Conservation (phyloP, 495 filamentous ascomycete species). For the Glonium stellatum region DNA sequence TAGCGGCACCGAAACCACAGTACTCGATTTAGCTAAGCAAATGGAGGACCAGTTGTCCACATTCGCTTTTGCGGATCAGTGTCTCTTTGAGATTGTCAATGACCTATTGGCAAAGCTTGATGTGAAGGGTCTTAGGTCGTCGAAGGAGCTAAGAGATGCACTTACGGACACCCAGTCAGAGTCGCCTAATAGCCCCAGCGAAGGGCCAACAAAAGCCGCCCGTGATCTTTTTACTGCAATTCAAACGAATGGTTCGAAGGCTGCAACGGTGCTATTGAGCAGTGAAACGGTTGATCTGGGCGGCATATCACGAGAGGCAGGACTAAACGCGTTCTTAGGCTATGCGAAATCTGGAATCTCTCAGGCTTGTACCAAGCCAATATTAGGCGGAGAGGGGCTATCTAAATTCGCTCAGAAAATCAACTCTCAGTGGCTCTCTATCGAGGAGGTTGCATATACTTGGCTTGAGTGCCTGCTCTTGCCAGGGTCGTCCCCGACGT, state of each 20-base stretch:
- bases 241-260: slow-evolving; percentile 9
- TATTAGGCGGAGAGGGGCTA: slow-evolving; percentile 24
- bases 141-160: slow-evolving; percentile 19
- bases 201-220: slow-evolving; percentile 14
- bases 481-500: slow-evolving; percentile 9
- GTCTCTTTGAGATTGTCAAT: slow-evolving; percentile 63
- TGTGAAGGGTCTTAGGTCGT: slow-evolving; percentile 43
- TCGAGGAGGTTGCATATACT: slow-evolving; percentile 31
- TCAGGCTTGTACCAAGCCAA: slow-evolving; percentile 21
- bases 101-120: slow-evolving; percentile 61
- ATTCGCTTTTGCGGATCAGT: slow-evolving; percentile 64
- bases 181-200: background rate
- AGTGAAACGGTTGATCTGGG: slow-evolving; percentile 23
- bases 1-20: slow-evolving; percentile 44
- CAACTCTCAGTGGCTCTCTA: slow-evolving; percentile 31
- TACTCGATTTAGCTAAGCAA: slow-evolving; percentile 60
- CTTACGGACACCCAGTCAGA: slow-evolving; percentile 1
- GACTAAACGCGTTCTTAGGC: slow-evolving; percentile 70
- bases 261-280: slow-evolving; percentile 15
- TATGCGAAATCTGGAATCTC: slow-evolving; percentile 59
- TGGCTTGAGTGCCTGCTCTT: slow-evolving; percentile 31
- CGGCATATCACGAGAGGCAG: slow-evolving; percentile 33
- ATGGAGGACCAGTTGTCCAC: slow-evolving; percentile 65
- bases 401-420: slow-evolving; percentile 17
- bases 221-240: slow-evolving; percentile 20